These are phyloP conservation scores for Schrenkiella parvula DNA, from an alignment of 345 rosid genomes.

Conservation along the genomic window DNA sequence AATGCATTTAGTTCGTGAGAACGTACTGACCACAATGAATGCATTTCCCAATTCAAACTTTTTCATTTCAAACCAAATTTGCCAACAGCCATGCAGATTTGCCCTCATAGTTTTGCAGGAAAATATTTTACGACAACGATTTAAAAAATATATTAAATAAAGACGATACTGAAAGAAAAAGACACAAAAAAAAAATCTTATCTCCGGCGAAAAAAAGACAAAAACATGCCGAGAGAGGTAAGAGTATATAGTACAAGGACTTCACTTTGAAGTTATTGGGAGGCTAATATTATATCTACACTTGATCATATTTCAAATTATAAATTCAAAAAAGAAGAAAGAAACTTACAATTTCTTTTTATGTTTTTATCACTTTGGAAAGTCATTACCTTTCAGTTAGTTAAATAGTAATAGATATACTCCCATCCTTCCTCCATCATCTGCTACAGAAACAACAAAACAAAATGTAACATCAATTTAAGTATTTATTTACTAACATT, in stretches of 20 bases:
- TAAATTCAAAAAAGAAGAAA: background rate
- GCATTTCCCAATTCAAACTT: background rate
- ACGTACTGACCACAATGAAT: constrained; percentile 10
- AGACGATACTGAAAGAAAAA: background rate
- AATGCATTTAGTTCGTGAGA: constrained; percentile 4
- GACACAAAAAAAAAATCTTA: background rate
- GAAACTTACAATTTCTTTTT: background rate
- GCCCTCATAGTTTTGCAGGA: background rate
- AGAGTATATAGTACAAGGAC: constrained; percentile 9
- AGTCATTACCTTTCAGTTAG: background rate
- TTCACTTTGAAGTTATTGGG: constrained; percentile 8
- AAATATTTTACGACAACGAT: background rate
- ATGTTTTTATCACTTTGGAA: background rate
- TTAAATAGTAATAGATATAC: constrained; percentile 4
- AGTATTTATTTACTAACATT: background rate
- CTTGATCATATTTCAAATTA: constrained; percentile 20
- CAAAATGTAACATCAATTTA: background rate
- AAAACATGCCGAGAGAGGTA: background rate
- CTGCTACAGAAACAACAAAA: constrained; percentile 1
- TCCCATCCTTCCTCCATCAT: constrained; percentile 10
- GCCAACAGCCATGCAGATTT: background rate
- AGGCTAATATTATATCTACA: constrained; percentile 15
- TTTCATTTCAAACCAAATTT: background rate
- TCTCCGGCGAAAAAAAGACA: background rate
- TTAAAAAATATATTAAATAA: background rate